Evolutionary conservation across 805 yeast species (phyloP).

Genomic region (Zygoascus ofunaensis): DNA sequence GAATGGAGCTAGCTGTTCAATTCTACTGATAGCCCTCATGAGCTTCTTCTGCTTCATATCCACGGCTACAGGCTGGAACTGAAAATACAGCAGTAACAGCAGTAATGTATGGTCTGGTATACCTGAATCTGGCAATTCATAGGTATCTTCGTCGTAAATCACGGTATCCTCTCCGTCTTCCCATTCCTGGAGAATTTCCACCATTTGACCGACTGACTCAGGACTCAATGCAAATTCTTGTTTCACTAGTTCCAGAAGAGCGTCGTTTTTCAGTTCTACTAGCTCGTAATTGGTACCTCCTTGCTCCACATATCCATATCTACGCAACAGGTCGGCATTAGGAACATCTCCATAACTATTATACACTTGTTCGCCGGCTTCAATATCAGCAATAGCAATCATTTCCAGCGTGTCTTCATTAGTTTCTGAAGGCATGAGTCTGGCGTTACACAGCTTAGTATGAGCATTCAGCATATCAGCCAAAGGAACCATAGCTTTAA

Average conservation of each 20-base stretch:
- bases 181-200: slow-evolving; percentile 4
- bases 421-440: slow-evolving; percentile 39
- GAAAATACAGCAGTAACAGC: slow-evolving; percentile 7
- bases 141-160: slow-evolving; percentile 20
- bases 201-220: slow-evolving; percentile 2
- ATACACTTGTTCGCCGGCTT: slow-evolving; percentile 63
- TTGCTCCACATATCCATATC: slow-evolving; percentile 84
- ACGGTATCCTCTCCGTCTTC: slow-evolving; percentile 15
- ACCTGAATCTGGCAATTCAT: slow-evolving; percentile 16
- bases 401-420: slow-evolving; percentile 45
- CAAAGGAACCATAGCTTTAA: slow-evolving; percentile 84
- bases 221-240: slow-evolving; percentile 23
- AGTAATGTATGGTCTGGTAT: slow-evolving; percentile 15
- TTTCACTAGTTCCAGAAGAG: slow-evolving; percentile 28
- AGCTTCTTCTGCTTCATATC: slow-evolving; percentile 11
- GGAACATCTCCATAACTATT: slow-evolving; percentile 89
- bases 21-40: slow-evolving; percentile 7
- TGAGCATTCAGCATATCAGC: slow-evolving; percentile 91
- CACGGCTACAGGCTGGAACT: slow-evolving; percentile 5
- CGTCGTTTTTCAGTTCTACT: slow-evolving; percentile 52
- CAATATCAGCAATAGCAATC: slow-evolving; percentile 55
- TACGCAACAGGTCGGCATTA: slow-evolving; percentile 78
- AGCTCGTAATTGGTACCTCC: slow-evolving; percentile 68
- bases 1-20: slow-evolving; percentile 10
- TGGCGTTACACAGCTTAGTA: slow-evolving; percentile 67